phyloP scores from a whole-genome alignment of 2,329 filamentous ascomycete genomes.

The Talaromyces sp. region DNA sequence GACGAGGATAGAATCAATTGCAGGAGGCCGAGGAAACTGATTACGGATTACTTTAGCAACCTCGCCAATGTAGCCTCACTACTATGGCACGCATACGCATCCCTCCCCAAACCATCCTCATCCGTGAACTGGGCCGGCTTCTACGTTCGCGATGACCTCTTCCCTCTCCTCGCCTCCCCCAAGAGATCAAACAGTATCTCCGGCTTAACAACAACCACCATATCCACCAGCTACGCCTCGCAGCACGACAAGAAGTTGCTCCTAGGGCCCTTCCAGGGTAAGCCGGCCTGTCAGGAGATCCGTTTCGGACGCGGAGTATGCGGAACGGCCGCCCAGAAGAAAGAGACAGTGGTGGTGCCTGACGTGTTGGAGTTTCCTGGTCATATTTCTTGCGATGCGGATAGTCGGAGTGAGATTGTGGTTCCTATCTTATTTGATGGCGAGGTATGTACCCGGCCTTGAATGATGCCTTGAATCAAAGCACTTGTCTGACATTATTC shows the following conservation, averaged over 20 bases:
- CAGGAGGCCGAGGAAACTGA: not conserved
- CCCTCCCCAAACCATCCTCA: constrained; percentile 40
- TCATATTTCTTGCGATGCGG: constrained; percentile 48
- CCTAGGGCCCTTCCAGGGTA: constrained; percentile 46
- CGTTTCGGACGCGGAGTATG: constrained; percentile 44
- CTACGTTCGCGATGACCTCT: constrained; percentile 43
- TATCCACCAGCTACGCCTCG: constrained; percentile 22
- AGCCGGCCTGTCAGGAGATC: constrained; percentile 46
- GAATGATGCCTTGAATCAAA: not conserved
- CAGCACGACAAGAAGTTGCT: constrained; percentile 30
- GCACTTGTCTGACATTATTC: not conserved
- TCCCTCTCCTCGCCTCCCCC: constrained; percentile 27
- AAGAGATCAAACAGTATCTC: constrained; percentile 17
- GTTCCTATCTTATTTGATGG: constrained; percentile 39
- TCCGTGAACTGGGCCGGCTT: constrained; percentile 48
- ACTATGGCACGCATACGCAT: constrained; percentile 45
- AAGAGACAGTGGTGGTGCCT: constrained; percentile 38
- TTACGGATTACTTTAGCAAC: constrained; percentile 31
- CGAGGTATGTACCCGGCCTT: constrained; percentile 17
- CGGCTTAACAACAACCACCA: constrained; percentile 19
- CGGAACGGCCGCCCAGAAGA: constrained; percentile 39
- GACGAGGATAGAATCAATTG: not conserved
- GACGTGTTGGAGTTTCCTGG: constrained; percentile 43
- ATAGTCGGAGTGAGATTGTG: constrained; percentile 47
- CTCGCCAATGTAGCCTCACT: constrained; percentile 45